A percentile compares a stretch with the other conserved stretches of the same genome.
Evolutionary conservation across 108 stramenopile genomes (phyloP).

Genomic region (Skeletonema tropicum): DNA sequence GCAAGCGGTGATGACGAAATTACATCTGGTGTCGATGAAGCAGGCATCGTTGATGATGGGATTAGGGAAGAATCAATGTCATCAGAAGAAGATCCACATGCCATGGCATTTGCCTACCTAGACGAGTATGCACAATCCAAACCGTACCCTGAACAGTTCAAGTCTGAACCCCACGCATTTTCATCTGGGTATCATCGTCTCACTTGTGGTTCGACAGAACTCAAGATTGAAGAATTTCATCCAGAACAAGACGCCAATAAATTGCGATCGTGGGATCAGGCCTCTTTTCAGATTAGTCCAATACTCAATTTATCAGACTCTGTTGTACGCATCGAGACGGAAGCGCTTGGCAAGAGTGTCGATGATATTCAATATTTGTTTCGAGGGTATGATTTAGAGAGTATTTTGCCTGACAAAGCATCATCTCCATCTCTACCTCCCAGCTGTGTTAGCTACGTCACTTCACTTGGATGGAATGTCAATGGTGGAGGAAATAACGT

Average conservation of each 20-base stretch:
- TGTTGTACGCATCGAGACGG: constrained; percentile 47
- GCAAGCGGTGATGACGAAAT: not conserved
- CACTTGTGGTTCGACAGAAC: constrained; percentile 29
- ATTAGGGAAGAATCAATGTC: not conserved
- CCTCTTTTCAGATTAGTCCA: constrained; percentile 37
- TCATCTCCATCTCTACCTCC: constrained; percentile 5
- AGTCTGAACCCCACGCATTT: not conserved
- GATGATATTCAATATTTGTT: constrained; percentile 43
- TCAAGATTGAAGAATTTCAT: constrained; percentile 27
- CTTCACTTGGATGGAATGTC: constrained; percentile 43
- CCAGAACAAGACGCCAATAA: not conserved
- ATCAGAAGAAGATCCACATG: not conserved
- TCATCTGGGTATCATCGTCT: constrained; percentile 15
- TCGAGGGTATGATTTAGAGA: constrained; percentile 44
- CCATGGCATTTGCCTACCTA: constrained; percentile 15
- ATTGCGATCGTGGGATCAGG: constrained; percentile 23
- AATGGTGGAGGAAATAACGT: not conserved
- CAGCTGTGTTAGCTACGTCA: not conserved
- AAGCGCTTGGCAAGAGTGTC: constrained; percentile 2
- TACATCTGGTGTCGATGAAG: not conserved
- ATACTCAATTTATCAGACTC: constrained; percentile 45
- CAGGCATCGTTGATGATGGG: not conserved
- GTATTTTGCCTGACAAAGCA: constrained; percentile 5
- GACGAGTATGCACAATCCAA: constrained; percentile 21
- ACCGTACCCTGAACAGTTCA: constrained; percentile 26